Conservation (phyloP, 1,284 basidiomycete genomes). For the Boletus sp. region DNA sequence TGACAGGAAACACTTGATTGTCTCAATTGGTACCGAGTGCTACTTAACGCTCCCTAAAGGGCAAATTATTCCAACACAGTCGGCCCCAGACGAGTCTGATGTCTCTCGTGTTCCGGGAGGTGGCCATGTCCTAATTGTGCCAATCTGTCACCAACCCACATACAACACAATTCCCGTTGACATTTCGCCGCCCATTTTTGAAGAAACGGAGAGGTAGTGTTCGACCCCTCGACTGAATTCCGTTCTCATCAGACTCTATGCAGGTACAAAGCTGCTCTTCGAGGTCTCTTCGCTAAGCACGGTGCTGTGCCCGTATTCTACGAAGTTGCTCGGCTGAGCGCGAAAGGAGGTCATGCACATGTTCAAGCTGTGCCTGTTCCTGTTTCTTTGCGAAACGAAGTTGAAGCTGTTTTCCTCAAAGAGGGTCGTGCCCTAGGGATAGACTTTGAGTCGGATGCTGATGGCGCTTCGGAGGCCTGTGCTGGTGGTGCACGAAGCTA, state of each 20-base stretch:
- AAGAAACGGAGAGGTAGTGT: constrained; percentile 70
- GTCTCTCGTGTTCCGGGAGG: constrained; percentile 76
- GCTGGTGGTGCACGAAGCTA: constrained; percentile 65
- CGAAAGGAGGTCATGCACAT: constrained; percentile 93
- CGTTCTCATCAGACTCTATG: constrained; percentile 2
- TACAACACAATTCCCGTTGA: constrained; percentile 71
- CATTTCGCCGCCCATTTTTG: constrained; percentile 68
- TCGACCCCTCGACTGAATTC: neutral
- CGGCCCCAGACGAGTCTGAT: constrained; percentile 41
- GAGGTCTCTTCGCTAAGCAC: constrained; percentile 69
- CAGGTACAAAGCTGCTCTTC: constrained; percentile 79
- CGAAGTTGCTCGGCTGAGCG: constrained; percentile 81
- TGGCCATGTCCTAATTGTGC: constrained; percentile 89
- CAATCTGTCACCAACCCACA: constrained; percentile 70
- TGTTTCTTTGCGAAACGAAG: constrained; percentile 50
- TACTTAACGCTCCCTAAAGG: constrained; percentile 94
- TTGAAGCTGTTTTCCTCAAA: constrained; percentile 68
- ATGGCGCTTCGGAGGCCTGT: constrained; percentile 58
- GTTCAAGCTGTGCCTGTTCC: constrained; percentile 87
- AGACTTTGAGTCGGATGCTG: constrained; percentile 64
- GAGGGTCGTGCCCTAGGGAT: constrained; percentile 68
- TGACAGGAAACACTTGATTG: constrained; percentile 87
- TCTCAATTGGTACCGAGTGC: constrained; percentile 87
- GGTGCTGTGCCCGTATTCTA: constrained; percentile 73
- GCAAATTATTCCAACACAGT: constrained; percentile 81